Conservation (phyloP, 2,329 filamentous ascomycete genomes). For the Decorospora gaudefroyi region DNA sequence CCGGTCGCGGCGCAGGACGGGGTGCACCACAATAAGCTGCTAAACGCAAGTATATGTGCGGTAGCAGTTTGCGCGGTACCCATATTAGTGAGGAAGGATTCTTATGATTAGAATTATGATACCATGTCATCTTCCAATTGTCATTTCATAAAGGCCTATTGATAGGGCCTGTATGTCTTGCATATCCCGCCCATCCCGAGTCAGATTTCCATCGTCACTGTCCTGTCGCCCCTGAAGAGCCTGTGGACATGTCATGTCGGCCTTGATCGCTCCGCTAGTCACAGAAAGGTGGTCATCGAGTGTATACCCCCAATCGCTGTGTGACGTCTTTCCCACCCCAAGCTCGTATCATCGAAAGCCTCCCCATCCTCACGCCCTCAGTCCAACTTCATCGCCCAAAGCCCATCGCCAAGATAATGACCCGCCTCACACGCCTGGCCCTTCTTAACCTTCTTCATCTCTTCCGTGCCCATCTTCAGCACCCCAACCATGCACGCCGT, state of each 20-base stretch:
- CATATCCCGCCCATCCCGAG: not conserved
- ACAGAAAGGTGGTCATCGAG: not conserved
- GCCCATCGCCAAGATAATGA: conserved; percentile 90
- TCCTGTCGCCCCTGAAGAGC: too few species aligned
- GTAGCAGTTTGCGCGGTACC: not conserved
- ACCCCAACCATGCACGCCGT: conserved; percentile 87
- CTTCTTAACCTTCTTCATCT: conserved; percentile 93
- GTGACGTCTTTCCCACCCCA: not conserved
- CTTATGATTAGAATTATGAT: conserved; percentile 37
- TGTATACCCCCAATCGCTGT: not conserved
- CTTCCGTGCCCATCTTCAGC: conserved; percentile 80
- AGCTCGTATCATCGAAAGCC: not conserved
- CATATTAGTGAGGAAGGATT: not conserved
- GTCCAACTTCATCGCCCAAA: conserved; percentile 75
- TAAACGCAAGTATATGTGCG: not conserved
- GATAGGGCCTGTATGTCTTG: not conserved
- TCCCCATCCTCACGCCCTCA: conserved; percentile 41
- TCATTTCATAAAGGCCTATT: not conserved
- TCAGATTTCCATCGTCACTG: too few species aligned
- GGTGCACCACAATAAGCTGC: conserved; percentile 26
- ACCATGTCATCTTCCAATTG: conserved; percentile 27
- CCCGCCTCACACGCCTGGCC: conserved; percentile 91
- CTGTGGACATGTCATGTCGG: too few species aligned
- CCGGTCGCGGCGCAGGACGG: conserved; percentile 26
- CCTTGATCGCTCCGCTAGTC: not conserved